Percentiles rank a stretch among this genome's conserved stretches.
These are phyloP conservation scores for Aspergillus incahuasiensis DNA, from an alignment of 495 filamentous ascomycete species.

Conservation along the genomic window DNA sequence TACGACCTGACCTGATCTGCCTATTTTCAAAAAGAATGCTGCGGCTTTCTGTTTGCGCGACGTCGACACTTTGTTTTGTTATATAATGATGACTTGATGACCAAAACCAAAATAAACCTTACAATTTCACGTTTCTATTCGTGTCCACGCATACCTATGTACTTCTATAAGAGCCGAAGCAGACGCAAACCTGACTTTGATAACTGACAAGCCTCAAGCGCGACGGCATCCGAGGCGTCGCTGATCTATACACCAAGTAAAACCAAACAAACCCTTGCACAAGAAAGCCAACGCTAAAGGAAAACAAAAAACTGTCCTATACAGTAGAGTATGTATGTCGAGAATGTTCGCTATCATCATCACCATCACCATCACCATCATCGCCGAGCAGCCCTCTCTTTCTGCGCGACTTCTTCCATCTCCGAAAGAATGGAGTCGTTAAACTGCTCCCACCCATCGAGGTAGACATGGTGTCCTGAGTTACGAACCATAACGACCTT, in stretches of 20 bases:
- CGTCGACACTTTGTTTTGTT: background rate
- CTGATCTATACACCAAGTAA: slow-evolving; percentile 6
- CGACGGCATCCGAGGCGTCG: background rate
- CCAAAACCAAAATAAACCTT: background rate
- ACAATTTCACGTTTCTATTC: background rate
- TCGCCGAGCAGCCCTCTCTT: slow-evolving; percentile 32
- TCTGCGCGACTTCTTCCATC: slow-evolving; percentile 65
- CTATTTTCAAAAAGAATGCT: background rate
- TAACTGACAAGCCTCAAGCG: background rate
- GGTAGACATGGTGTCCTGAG: slow-evolving; percentile 90
- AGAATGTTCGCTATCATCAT: background rate
- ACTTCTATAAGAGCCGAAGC: background rate
- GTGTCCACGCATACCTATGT: background rate
- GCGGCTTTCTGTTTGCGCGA: background rate
- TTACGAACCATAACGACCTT: slow-evolving; percentile 80
- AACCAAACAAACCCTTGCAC: background rate
- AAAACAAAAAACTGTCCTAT: background rate
- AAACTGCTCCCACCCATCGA: slow-evolving; percentile 88
- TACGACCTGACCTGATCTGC: background rate
- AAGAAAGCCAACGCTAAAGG: slow-evolving; percentile 1
- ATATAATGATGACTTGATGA: background rate
- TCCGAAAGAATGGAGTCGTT: slow-evolving; percentile 60
- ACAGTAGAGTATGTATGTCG: background rate
- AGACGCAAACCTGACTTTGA: too few species aligned
- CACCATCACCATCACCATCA: background rate